Conservation (phyloP, 805 yeast genomes). For the Pichia sporocuriosa region DNA sequence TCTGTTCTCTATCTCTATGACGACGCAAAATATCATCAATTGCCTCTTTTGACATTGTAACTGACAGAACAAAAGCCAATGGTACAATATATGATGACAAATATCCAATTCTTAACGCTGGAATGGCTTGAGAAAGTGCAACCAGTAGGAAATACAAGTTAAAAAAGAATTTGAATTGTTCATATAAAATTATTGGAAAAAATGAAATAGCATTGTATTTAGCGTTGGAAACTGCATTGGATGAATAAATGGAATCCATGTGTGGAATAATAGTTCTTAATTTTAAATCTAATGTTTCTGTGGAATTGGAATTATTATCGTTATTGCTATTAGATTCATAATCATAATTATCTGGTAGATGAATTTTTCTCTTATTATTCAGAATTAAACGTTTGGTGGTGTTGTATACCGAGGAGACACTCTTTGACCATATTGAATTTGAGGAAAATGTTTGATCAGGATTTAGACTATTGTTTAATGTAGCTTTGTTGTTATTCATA, state of each 20-base stretch:
- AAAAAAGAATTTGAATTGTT: slow-evolving; percentile 95
- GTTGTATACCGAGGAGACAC: slow-evolving; percentile 24
- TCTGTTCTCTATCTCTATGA: slow-evolving; percentile 83
- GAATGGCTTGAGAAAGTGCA: slow-evolving; percentile 88
- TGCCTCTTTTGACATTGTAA: slow-evolving; percentile 95
- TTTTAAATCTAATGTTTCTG: slow-evolving; percentile 2
- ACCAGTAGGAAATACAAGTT: slow-evolving; percentile 87
- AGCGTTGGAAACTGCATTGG: slow-evolving; percentile 88
- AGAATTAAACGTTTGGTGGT: slow-evolving; percentile 24
- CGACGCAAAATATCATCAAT: slow-evolving; percentile 88
- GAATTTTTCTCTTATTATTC: slow-evolving; percentile 23
- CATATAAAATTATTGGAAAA: slow-evolving; percentile 81
- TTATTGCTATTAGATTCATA: slow-evolving; percentile 12
- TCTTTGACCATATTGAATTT: slow-evolving; percentile 26
- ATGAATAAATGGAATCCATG: slow-evolving; percentile 35
- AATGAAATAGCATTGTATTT: slow-evolving; percentile 86
- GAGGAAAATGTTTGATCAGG: slow-evolving; percentile 13
- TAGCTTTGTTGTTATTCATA: slow-evolving; percentile 1
- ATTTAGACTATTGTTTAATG: not conserved
- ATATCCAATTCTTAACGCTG: slow-evolving; percentile 87
- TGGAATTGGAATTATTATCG: not conserved
- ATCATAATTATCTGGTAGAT: slow-evolving; percentile 20
- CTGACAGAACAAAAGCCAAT: slow-evolving; percentile 81
- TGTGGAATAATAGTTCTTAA: slow-evolving; percentile 35
- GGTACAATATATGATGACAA: slow-evolving; percentile 91